A percentile compares a stretch with the other conserved stretches of the same genome.
These are phyloP conservation scores for Kazachstania psychrophila DNA, from an alignment of 805 yeast species.

Conservation along the genomic window DNA sequence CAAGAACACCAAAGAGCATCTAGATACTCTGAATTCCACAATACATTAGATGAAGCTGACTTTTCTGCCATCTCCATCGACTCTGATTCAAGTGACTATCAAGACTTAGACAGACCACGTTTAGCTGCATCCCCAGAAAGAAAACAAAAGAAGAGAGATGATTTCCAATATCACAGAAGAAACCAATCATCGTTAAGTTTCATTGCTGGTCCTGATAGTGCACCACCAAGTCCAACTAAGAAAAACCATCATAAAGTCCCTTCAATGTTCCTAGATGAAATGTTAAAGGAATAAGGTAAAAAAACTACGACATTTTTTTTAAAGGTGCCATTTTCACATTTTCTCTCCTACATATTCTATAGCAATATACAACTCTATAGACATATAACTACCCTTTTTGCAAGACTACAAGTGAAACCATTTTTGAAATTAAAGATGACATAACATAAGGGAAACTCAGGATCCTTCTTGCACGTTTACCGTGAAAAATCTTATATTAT, in stretches of 20 bases:
- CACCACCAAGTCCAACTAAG: conserved; percentile 3
- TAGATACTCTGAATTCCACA: conserved; percentile 6
- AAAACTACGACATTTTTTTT: no score
- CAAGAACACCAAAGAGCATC: conserved; percentile 29
- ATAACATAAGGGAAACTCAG: no score
- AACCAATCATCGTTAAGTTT: conserved; percentile 31
- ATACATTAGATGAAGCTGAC: background rate
- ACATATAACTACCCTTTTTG: no score
- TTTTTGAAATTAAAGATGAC: no score
- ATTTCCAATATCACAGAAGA: conserved; percentile 31
- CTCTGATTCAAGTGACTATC: background rate
- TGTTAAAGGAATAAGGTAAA: conserved; percentile 18
- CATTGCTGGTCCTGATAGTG: background rate
- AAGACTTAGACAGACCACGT: conserved; percentile 17
- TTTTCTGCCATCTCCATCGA: background rate
- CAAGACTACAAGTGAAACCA: no score
- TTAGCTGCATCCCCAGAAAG: conserved; percentile 28
- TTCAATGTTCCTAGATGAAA: conserved; percentile 23
- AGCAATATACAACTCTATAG: no score
- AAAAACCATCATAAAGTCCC: conserved; percentile 14
- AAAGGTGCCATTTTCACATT: no score
- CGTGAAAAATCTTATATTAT: no score
- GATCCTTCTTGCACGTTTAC: no score
- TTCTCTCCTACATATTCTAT: no score
- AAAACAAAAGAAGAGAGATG: conserved; percentile 18